Base-by-base conservation (phyloP, 2,329 filamentous ascomycete species). In the Aspergillus ochraceus region DNA sequence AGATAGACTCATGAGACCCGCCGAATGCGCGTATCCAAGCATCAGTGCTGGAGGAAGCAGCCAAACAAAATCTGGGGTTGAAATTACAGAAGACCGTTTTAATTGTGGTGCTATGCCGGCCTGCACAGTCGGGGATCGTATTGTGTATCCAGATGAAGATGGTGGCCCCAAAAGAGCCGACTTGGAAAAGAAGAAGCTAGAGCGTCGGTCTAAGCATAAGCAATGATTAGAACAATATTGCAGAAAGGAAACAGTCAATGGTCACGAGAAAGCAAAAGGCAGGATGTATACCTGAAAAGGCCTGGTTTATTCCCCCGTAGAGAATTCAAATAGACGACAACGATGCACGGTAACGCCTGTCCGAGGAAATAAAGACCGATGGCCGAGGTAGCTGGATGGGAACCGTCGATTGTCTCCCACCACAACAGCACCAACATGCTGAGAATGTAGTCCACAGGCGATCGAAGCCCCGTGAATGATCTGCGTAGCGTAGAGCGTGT, bases 131-230 rank as follows among this genome's bases (percentile, higher is more conserved):
- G 45, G 19, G 8, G 42, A 54, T 12, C 10, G 14, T 3, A 54
- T 24, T 24, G 24, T 24, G n/a, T 9, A 50, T 50, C 39, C 56
- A 58, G 17, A 58, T 22, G 2, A n/a, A 24, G n/a, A 49, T 42
- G 14, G 56, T 58, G 10, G 39, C 12, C 10, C 39, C 50, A 19
- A 58, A 8, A 17, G 55, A 5, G 8, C 39, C 19, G 17, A 49
- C 2, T 36, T 58, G 55, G 39, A 58, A 58, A 11, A 58, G 50
- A 12, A 49, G 20, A 3, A 58, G 39, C 55, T 49, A 58, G 17
- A 58, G 50, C 3, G 42, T 58, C 2, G 50, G 29, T 17, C 42
- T 53, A 42, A n/a, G 11, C 36, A 42, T 12, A 6, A 12, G 10
- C 10, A 2, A 42, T 42, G 36, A 11, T 42, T 42, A 12, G 3